These are phyloP conservation scores for Ogataea allantospora DNA, from an alignment of 805 yeast species.

Conservation along the genomic window DNA sequence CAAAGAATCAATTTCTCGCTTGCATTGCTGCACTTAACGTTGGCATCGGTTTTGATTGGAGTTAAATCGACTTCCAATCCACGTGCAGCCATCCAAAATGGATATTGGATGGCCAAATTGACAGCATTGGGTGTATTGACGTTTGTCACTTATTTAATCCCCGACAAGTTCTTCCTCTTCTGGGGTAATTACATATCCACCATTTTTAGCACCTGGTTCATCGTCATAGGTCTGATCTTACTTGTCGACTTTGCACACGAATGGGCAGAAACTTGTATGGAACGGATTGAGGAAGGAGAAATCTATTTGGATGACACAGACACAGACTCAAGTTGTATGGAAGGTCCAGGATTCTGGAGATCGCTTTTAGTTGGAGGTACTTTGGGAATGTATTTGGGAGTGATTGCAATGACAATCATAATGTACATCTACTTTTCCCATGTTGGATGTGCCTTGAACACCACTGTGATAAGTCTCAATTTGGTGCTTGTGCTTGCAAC, in stretches of 20 bases:
- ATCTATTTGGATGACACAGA: slow-evolving; percentile 47
- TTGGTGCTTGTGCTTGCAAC: slow-evolving; percentile 61
- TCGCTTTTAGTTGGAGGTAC: slow-evolving; percentile 84
- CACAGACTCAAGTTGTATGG: slow-evolving; percentile 30
- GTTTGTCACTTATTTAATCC: slow-evolving; percentile 69
- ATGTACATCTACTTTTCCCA: slow-evolving; percentile 85
- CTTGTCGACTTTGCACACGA: slow-evolving; percentile 97
- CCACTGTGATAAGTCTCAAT: slow-evolving; percentile 80
- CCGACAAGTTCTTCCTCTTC: slow-evolving; percentile 80
- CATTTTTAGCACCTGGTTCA: slow-evolving; percentile 76
- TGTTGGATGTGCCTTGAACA: slow-evolving; percentile 82
- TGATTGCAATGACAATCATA: slow-evolving; percentile 66
- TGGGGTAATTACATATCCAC: slow-evolving; percentile 93
- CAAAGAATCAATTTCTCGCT: slow-evolving; percentile 87
- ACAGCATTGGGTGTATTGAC: slow-evolving; percentile 56
- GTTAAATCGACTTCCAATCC: slow-evolving; percentile 77
- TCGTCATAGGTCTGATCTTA: slow-evolving; percentile 84
- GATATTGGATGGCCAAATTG: slow-evolving; percentile 83
- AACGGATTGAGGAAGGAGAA: slow-evolving; percentile 81
- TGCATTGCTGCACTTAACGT: slow-evolving; percentile 70
- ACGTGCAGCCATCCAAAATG: slow-evolving; percentile 82
- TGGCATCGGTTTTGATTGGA: slow-evolving; percentile 67
- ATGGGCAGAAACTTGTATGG: slow-evolving; percentile 96
- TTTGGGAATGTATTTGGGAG: slow-evolving; percentile 72
- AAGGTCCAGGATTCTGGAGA: slow-evolving; percentile 67